Evolutionary conservation across 108 stramenopile species (phyloP).

Genomic region (Cylindrotheca closterium): DNA sequence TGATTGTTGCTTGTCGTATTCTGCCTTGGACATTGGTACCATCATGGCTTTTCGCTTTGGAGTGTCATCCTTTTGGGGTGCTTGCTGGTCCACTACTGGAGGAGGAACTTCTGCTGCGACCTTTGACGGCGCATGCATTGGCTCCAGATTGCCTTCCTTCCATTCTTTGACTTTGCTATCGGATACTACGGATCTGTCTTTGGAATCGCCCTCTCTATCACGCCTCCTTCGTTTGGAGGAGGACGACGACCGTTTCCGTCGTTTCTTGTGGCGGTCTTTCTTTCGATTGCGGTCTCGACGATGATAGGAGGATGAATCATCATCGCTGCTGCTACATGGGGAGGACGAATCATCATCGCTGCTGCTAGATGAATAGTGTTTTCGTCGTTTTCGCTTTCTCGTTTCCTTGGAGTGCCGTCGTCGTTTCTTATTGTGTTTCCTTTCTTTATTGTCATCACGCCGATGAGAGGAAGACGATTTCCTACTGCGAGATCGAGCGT

Average conservation of each 20-base stretch:
- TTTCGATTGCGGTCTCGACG: background rate
- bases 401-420: background rate
- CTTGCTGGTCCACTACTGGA: no score
- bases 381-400: background rate
- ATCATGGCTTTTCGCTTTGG: constrained; percentile 20
- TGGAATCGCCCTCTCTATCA: background rate
- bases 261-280: background rate
- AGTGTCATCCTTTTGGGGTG: background rate
- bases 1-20: constrained; percentile 77
- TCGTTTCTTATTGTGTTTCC: no score
- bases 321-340: background rate
- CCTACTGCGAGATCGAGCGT: no score
- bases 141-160: background rate
- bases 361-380: background rate
- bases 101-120: no score
- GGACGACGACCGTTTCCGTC: background rate
- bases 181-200: background rate
- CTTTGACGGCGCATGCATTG: no score
- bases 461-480: no score
- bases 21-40: constrained; percentile 81
- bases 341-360: background rate
- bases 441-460: no score
- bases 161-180: background rate
- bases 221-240: background rate
- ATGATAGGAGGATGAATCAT: background rate